Evolutionary conservation across 768 basidiomycete species (phyloP).

Genomic region (Boletus sensibilis): DNA sequence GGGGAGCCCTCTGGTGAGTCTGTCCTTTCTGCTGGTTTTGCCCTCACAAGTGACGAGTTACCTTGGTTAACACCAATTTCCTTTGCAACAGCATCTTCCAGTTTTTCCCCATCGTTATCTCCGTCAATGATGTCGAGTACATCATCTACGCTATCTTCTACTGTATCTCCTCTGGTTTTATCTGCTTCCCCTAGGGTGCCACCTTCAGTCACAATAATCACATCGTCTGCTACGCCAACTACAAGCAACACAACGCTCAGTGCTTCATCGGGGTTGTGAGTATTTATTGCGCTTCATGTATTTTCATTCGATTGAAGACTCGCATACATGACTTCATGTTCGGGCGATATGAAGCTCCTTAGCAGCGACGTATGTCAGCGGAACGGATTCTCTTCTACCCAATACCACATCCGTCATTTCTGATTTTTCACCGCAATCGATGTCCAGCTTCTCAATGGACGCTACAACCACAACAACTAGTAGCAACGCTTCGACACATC

Average conservation of each 20-base stretch:
- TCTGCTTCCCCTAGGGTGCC: not conserved
- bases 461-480: not conserved
- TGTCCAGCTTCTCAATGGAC: not conserved
- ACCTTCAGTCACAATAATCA: not conserved
- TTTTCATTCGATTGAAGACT: not conserved
- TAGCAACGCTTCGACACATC: not conserved
- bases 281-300: not conserved
- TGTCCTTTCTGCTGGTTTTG: not conserved
- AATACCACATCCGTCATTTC: not conserved
- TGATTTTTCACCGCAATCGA: not conserved
- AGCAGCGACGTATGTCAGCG: not conserved
- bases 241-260: not conserved
- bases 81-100: not conserved
- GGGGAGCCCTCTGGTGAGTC: not conserved
- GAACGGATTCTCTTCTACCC: not conserved
- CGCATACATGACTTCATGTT: not conserved
- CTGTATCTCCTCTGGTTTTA: not conserved
- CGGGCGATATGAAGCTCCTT: not conserved
- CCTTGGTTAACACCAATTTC: not conserved
- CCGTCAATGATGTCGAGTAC: not conserved
- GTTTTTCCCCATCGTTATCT: not conserved
- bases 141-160: not conserved
- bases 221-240: not conserved
- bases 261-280: constrained; percentile 2
- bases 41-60: not conserved